A percentile compares a stretch with the other conserved stretches of the same genome.
These are phyloP conservation scores for Paxillus involutus DNA, from an alignment of 768 basidiomycete species.

Conservation along the genomic window DNA sequence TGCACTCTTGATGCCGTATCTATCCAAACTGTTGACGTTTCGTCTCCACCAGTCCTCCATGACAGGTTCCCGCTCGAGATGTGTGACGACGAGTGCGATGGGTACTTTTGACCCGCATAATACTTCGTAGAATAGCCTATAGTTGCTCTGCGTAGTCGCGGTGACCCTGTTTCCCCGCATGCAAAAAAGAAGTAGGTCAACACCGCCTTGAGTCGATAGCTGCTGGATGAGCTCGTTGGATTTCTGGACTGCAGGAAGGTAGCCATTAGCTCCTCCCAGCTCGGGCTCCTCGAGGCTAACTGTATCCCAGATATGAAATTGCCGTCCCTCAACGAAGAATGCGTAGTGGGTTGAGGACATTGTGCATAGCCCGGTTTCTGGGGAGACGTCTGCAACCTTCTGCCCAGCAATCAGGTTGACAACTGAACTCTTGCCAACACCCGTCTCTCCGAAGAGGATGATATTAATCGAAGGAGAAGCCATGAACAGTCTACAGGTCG, in stretches of 20 bases:
- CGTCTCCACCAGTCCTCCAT: constrained; percentile 6
- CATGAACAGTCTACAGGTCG: too few species aligned
- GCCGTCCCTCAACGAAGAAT: too few species aligned
- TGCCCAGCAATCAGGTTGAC: too few species aligned
- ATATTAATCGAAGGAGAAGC: too few species aligned
- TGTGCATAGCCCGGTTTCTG: too few species aligned
- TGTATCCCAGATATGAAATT: too few species aligned
- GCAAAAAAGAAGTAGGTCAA: constrained; percentile 5
- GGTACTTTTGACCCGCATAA: not conserved
- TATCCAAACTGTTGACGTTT: not conserved
- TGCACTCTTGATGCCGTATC: not conserved
- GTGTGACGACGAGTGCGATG: constrained; percentile 1
- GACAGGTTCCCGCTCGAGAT: not conserved
- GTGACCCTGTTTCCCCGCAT: not conserved
- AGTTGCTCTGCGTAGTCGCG: not conserved
- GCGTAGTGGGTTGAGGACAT: too few species aligned
- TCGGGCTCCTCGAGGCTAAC: constrained; percentile 1
- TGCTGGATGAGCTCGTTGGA: not conserved
- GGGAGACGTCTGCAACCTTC: too few species aligned
- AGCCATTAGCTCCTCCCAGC: not conserved
- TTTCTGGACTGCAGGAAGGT: not conserved
- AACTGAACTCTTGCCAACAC: too few species aligned
- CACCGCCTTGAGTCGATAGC: not conserved
- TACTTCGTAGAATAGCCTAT: constrained; percentile 4
- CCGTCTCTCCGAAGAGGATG: too few species aligned